Conservation (phyloP, 177 flowering plant species). For the Vitis hybrid region DNA sequence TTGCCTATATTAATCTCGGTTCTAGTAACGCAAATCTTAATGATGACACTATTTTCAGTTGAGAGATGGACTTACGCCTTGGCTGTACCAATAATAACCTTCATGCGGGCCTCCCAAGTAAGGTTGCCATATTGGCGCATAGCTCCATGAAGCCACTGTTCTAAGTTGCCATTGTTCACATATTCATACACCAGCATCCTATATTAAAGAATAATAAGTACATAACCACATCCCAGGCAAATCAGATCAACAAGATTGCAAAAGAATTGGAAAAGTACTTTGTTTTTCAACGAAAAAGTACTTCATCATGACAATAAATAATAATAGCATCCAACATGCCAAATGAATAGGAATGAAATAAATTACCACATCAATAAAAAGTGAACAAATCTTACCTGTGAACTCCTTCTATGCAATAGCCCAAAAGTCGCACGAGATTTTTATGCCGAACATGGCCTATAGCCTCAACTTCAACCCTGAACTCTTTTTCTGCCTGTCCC, state of each 20-base stretch:
- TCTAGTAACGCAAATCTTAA: not conserved
- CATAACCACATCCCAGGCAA: not conserved
- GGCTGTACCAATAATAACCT: slow-evolving; percentile 46
- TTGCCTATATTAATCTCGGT: not conserved
- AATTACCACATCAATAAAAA: not conserved
- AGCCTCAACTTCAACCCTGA: slow-evolving; percentile 82
- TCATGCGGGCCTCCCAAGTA: slow-evolving; percentile 56
- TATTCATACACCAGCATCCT: slow-evolving; percentile 86
- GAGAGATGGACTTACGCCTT: slow-evolving; percentile 44
- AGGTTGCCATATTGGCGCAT: slow-evolving; percentile 53
- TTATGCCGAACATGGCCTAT: slow-evolving; percentile 87
- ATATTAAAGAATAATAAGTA: not conserved
- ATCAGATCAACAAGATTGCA: not conserved
- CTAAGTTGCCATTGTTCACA: slow-evolving; percentile 81
- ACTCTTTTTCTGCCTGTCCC: slow-evolving; percentile 77
- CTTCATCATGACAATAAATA: not conserved
- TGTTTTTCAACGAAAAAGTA: not conserved
- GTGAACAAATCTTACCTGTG: slow-evolving; percentile 46
- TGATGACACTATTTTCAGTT: not conserved
- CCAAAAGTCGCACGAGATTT: slow-evolving; percentile 73
- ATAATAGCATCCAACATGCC: not conserved
- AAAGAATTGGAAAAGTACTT: not conserved
- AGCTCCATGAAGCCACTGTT: slow-evolving; percentile 82
- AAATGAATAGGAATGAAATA: not conserved
- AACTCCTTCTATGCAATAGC: slow-evolving; percentile 77